phyloP scores from a whole-genome alignment of 768 basidiomycete genomes.

The Podaxis sp. region DNA sequence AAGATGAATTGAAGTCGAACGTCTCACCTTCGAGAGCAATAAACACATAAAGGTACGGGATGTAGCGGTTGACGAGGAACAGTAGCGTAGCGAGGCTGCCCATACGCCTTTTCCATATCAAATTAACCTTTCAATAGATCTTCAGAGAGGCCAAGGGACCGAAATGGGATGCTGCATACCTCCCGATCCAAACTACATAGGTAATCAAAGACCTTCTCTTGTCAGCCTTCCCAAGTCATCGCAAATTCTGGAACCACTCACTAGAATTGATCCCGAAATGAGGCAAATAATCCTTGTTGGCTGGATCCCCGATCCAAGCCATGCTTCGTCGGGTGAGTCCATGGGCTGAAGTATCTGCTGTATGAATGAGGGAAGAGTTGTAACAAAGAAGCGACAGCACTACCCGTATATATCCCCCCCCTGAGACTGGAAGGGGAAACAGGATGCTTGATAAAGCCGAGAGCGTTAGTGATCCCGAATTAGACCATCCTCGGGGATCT shows the following conservation, averaged over 20 bases:
- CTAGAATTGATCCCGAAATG: neutral
- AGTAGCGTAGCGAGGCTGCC: neutral
- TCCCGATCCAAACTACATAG: slow-evolving; percentile 1
- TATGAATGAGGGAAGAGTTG: no score
- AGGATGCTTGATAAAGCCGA: no score
- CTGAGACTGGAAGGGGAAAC: no score
- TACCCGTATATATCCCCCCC: no score
- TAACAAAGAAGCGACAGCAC: no score
- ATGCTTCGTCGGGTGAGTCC: neutral
- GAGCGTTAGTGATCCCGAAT: no score
- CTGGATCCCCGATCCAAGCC: neutral
- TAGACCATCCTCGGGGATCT: no score
- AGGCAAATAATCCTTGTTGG: neutral
- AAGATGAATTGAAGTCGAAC: no score
- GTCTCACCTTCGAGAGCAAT: neutral
- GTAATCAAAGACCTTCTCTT: slow-evolving; percentile 5
- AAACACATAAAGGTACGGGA: neutral
- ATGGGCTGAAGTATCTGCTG: neutral
- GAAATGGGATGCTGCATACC: neutral
- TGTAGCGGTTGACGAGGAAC: slow-evolving; percentile 12
- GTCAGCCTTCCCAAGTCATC: neutral
- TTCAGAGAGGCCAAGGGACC: neutral
- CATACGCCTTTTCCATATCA: slow-evolving; percentile 12
- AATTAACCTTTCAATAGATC: slow-evolving; percentile 5
- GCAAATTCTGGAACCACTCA: neutral